Base-by-base conservation (phyloP, 208 protist genomes). In the Kentomonas sorsogonicus region DNA sequence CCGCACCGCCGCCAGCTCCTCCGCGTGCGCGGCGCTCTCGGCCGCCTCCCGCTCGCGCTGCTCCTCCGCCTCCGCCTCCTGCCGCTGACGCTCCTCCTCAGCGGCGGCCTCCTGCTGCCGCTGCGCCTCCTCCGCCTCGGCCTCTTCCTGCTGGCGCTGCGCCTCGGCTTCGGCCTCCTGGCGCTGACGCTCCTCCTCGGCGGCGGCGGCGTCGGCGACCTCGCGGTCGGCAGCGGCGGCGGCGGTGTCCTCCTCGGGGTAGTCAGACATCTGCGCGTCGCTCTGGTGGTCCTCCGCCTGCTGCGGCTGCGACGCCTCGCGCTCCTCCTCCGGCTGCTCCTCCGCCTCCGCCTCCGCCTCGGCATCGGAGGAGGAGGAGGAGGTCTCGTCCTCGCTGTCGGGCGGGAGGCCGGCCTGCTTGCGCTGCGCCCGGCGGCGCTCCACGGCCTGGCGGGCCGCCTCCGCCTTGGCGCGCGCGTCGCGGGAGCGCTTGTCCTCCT, bases 391-490 rank as follows among this genome's bases (percentile, higher is more conserved):
- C 10, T 33, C 33, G 26, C 57, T 53, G 36, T 63, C 30, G 52
- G 39, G 41, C 36, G 39, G 41, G 3, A 55, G 55, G 15, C 20
- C 34, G 40, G 33, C 38, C 22, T 50, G 53, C 39, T 31, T 60
- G 56, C 48, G 64, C 45, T 33, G 57, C 15, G 56, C 60, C 22
- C 66, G 69, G 20, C 60, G 66, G 23, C 64, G 63, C 57, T 67
- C 66, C 22, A 62, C 76, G 9, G 60, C 61, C 10, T 39, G 48
- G 39, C 50, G 69, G 22, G 62, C 66, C 7, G 70, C 66, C 34
- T 66, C 71, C 1, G 66, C 74, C 41, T 76, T 69, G 7, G 60
- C 62, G 38, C 66, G 70, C 13, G 63, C 69, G 29, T 54, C 58
- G 29, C 45, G 26, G 18, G 72, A 48, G 39, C 65, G 59, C 11